Percentiles rank a stretch among this genome's conserved stretches.
Conservation (phyloP, 768 basidiomycete genomes). For the Lactarius sanguifluus region DNA sequence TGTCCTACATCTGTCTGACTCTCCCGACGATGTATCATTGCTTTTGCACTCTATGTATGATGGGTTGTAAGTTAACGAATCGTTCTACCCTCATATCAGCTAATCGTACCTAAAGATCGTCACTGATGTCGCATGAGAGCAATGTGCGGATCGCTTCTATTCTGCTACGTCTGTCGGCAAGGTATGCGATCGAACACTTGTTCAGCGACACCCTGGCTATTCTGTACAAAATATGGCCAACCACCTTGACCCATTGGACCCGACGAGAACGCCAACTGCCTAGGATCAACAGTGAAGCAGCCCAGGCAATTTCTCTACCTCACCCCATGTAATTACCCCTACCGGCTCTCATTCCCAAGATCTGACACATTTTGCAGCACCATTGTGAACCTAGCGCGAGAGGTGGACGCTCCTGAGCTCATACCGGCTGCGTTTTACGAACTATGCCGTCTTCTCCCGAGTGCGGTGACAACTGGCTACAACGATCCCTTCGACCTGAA, state of each 20-base stretch:
- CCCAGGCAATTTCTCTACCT: constrained; percentile 54
- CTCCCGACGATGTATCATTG: constrained; percentile 53
- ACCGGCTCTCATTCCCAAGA: background rate
- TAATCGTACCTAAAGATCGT: constrained; percentile 25
- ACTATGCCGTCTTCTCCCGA: constrained; percentile 66
- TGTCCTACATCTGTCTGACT: constrained; percentile 54
- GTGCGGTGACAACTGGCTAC: constrained; percentile 56
- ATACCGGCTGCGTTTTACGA: constrained; percentile 80
- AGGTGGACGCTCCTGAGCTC: constrained; percentile 53
- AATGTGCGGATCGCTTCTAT: constrained; percentile 56
- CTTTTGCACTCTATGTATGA: constrained; percentile 71
- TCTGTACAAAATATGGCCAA: constrained; percentile 58
- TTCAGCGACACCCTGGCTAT: constrained; percentile 56
- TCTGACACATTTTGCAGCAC: constrained; percentile 41
- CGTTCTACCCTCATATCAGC: background rate
- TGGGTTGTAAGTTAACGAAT: constrained; percentile 52
- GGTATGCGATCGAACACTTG: constrained; percentile 59
- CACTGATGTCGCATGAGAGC: constrained; percentile 40
- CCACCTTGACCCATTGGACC: constrained; percentile 64
- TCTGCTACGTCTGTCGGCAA: constrained; percentile 61
- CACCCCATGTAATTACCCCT: constrained; percentile 62
- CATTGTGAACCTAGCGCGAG: constrained; percentile 65
- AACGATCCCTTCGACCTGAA: constrained; percentile 38
- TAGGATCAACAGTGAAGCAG: constrained; percentile 49
- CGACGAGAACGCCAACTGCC: constrained; percentile 59